phyloP scores from a whole-genome alignment of 352 stramenopile genomes.

The Globisporangium cystogenes region DNA sequence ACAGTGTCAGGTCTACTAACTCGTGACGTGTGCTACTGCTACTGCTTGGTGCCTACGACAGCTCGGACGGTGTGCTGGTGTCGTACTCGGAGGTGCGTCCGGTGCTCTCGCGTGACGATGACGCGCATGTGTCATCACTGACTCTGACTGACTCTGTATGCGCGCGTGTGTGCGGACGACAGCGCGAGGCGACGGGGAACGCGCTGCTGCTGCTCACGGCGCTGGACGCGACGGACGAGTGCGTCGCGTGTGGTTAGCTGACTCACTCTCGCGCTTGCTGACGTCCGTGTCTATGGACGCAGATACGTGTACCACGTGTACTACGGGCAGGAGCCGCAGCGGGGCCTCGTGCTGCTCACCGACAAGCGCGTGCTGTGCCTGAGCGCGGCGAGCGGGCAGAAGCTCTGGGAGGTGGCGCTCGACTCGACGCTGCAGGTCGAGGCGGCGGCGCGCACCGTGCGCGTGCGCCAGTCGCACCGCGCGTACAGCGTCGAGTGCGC shows the following conservation, averaged over 20 bases:
- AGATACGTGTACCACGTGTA: constrained; percentile 85
- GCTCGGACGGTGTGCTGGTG: constrained; percentile 74
- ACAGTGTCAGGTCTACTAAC: neutral
- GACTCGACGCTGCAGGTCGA: constrained; percentile 71
- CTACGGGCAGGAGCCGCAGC: constrained; percentile 59
- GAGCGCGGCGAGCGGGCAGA: constrained; percentile 65
- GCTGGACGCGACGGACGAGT: constrained; percentile 77
- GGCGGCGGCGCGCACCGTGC: constrained; percentile 29
- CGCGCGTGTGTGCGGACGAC: neutral
- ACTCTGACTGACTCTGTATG: neutral
- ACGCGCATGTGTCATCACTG: too few species aligned
- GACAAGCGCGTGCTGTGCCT: constrained; percentile 81
- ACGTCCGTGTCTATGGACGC: too few species aligned
- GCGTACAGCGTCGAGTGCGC: constrained; percentile 76
- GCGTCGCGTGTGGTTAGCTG: constrained; percentile 12
- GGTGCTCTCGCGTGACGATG: too few species aligned
- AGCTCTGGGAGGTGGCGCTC: constrained; percentile 76
- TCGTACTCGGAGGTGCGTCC: constrained; percentile 54
- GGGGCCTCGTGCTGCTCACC: constrained; percentile 69
- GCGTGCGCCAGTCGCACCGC: constrained; percentile 44
- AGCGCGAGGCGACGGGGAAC: constrained; percentile 64
- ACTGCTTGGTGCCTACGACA: too few species aligned
- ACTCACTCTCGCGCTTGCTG: too few species aligned
- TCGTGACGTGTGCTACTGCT: too few species aligned
- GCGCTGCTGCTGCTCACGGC: constrained; percentile 73